Evolutionary conservation across 495 filamentous ascomycete species (phyloP).

Genomic region (Arthonia radiata): DNA sequence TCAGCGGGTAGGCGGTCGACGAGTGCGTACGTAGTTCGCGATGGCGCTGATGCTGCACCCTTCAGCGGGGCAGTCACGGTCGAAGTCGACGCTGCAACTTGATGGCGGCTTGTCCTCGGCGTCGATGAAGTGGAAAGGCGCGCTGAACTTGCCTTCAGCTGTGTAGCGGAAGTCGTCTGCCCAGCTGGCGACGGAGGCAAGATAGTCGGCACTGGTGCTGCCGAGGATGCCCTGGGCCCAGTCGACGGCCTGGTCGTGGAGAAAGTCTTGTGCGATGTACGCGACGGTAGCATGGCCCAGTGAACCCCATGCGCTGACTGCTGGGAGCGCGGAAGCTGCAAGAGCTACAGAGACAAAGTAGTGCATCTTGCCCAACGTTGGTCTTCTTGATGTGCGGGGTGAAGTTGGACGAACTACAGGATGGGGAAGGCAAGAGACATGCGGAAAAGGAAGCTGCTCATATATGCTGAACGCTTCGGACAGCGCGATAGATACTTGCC

Average conservation of each 20-base stretch:
- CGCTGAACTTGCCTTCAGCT: constrained; percentile 27
- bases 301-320: constrained; percentile 22
- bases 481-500: no score
- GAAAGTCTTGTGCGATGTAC: constrained; percentile 27
- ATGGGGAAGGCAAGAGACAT: no score
- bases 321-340: no score
- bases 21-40: constrained; percentile 23
- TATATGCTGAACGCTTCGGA: no score
- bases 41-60: constrained; percentile 40
- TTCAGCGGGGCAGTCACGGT: constrained; percentile 33
- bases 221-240: constrained; percentile 24
- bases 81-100: constrained; percentile 31
- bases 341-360: no score
- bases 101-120: constrained; percentile 36
- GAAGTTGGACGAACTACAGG: no score
- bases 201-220: constrained; percentile 24
- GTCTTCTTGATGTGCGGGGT: no score
- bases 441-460: no score
- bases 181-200: constrained; percentile 37
- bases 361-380: no score
- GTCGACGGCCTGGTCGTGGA: constrained; percentile 17
- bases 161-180: constrained; percentile 36
- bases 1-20: constrained; percentile 8
- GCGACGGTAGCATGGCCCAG: constrained; percentile 36
- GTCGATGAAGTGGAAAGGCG: constrained; percentile 48